Evolutionary conservation across 169 alveolate genomes (phyloP).

Genomic region (Cryptosporidium tyzzeri): DNA sequence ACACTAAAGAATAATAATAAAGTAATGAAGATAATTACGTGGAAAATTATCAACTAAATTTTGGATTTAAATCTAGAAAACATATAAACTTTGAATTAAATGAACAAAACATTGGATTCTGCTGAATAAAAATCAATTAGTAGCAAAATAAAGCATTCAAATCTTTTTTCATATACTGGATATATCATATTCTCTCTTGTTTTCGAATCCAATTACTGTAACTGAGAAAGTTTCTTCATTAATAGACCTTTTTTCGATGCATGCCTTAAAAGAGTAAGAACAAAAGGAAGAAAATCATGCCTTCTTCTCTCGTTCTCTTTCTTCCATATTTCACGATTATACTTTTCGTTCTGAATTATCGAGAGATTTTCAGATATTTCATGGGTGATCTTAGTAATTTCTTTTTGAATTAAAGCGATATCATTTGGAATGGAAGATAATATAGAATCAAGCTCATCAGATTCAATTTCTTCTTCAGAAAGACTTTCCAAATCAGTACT

Average conservation of each 20-base stretch:
- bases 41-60: constrained; percentile 8
- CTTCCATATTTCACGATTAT: constrained; percentile 66
- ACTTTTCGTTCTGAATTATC: constrained; percentile 28
- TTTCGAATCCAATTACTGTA: not conserved
- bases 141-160: too few species aligned
- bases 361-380: constrained; percentile 19
- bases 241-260: constrained; percentile 69
- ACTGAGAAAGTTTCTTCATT: constrained; percentile 27
- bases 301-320: constrained; percentile 76
- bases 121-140: too few species aligned
- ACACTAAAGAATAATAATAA: not conserved
- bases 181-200: not conserved
- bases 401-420: not conserved
- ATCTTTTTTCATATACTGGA: not conserved
- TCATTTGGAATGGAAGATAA: constrained; percentile 10
- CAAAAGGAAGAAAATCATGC: constrained; percentile 76
- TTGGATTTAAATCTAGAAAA: not conserved
- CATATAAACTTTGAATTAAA: not conserved
- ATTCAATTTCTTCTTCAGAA: constrained; percentile 16
- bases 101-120: not conserved
- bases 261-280: constrained; percentile 60
- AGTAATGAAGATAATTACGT: constrained; percentile 5
- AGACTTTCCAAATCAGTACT: not conserved
- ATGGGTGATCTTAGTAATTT: constrained; percentile 3
- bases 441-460: constrained; percentile 39